Evolutionary conservation across 2,329 filamentous ascomycete species (phyloP), one percentile per base, ranked within the genome.

Genomic region (Sclerotinia spermophila): DNA sequence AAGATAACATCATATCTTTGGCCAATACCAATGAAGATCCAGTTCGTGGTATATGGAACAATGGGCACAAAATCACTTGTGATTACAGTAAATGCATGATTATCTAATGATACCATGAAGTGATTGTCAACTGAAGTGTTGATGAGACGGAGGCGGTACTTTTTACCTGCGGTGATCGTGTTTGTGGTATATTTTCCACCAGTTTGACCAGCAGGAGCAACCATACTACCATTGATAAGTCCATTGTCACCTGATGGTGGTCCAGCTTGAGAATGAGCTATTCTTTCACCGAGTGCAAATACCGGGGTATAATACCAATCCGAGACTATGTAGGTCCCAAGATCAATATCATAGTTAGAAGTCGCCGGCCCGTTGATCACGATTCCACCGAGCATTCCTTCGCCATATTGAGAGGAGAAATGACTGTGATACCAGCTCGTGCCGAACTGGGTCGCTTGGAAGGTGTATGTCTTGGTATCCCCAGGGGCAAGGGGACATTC

Each of bases 21-120:
- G 61, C 85, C 75, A 7, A 74, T 73, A 10, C 79, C 81, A 60
- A 86, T 75, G 38, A 80, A 80, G 2, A 87, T 68, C 35, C 79
- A 79, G 0, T 81, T 80, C 1, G 86, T 83, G 0, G 79, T 79
- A 72, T 84, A 90, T 0, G 87, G 87, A 33, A 80, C 72, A 33
- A 90, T 82, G 0, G 87, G 86, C 0, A 90, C 85, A 7, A 89
- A 80, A 71, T 89, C 88, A n/a, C 79, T 79, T 0, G 83, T 82
- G 35, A 90, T 86, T 33, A 90, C 86, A 0, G 81, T 85, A 75
- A 90, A 77, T 0, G 77, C 82, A 77, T 90, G 88, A 69, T 85
- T 83, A 75, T 86, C 85, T 67, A 87, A 83, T 59, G 79, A 80
- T 72, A 87, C 81, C 33, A 78, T 76, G 74, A 82, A 82, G 67